Evolutionary conservation across 2,329 filamentous ascomycete genomes (phyloP), one percentile per base, ranked within the genome.

Genomic region (Endocalyx cinctus): DNA sequence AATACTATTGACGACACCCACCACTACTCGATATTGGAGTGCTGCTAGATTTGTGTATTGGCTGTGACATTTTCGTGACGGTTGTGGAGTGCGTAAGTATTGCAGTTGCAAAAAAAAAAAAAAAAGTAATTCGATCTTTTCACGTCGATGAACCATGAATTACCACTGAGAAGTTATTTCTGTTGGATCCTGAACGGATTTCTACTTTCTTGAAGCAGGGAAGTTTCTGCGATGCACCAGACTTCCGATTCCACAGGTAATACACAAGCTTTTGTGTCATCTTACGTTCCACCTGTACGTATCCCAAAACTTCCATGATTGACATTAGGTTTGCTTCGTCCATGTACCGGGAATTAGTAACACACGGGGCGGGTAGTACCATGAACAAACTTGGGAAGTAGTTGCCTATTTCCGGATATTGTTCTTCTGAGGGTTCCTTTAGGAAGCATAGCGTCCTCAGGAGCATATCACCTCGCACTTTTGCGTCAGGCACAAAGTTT

Each of bases 121-220:
- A n/a, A n/a, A n/a, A n/a, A n/a, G n/a, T n/a, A n/a, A n/a, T n/a
- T n/a, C n/a, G n/a, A n/a, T n/a, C n/a, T n/a, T 37, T 34, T 47
- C 42, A 48, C 17, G 27, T 38, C 15, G 41, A 35, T 17, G 43
- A 34, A 29, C 45, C 39, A 42, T 23, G 66, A 39, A 95, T 58
- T 12, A 87, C 74, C 47, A 97, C 80, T 11, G 84, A 79, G 59
- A 97, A 98, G 54, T 98, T 97, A 62, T 98, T 98, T 56, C 88
- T 78, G 16, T 70, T 74, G 33, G 69, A 67, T 10, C 89, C 89
- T 15, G 86, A 74, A 41, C 85, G 82, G 25, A 95, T 58, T 55
- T 92, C 83, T 41, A 76, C 74, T 62, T 97, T 97, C 39, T 70
- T 69, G 52, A 82, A 85, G 10, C 53, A 54, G 31, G 44, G 48